Evolutionary conservation across 768 basidiomycete genomes (phyloP).

Genomic region (Tremella fuciformis): DNA sequence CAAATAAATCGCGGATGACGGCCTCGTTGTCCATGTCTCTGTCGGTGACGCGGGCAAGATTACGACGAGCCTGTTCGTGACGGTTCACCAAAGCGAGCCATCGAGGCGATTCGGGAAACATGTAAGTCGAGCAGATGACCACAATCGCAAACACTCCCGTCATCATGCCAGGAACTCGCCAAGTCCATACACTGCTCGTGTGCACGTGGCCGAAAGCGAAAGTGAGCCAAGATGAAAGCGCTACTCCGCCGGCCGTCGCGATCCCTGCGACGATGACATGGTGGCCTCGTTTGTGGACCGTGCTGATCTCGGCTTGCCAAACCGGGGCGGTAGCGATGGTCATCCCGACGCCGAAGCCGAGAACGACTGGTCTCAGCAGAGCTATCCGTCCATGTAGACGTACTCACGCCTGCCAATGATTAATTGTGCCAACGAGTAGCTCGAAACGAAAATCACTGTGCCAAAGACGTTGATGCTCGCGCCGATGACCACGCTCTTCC

Average conservation of each 20-base stretch:
- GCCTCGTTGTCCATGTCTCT: slow-evolving; percentile 15
- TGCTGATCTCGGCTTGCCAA: slow-evolving; percentile 31
- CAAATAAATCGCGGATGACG: slow-evolving; percentile 8
- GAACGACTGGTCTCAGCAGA: slow-evolving; percentile 15
- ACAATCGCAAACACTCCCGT: slow-evolving; percentile 28
- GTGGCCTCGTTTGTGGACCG: slow-evolving; percentile 24
- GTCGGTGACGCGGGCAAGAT: slow-evolving; percentile 56
- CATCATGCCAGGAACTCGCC: slow-evolving; percentile 26
- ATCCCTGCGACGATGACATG: slow-evolving; percentile 31
- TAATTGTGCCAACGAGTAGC: slow-evolving; percentile 15
- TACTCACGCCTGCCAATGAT: slow-evolving; percentile 21
- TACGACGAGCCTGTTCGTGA: slow-evolving; percentile 63
- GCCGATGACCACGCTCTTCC: slow-evolving; percentile 21
- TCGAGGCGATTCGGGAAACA: slow-evolving; percentile 12
- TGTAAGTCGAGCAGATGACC: slow-evolving; percentile 10
- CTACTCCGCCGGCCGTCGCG: slow-evolving; percentile 25
- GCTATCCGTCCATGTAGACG: not conserved
- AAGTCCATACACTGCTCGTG: slow-evolving; percentile 10
- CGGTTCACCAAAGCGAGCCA: slow-evolving; percentile 38
- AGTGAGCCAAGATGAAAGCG: slow-evolving; percentile 26
- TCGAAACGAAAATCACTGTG: slow-evolving; percentile 19
- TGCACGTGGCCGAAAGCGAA: slow-evolving; percentile 16
- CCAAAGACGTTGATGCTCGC: slow-evolving; percentile 15
- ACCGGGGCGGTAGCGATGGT: slow-evolving; percentile 28
- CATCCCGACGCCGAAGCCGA: slow-evolving; percentile 27